Conservation (phyloP, 441 rosid genomes). For the Francoa sonchifolia region DNA sequence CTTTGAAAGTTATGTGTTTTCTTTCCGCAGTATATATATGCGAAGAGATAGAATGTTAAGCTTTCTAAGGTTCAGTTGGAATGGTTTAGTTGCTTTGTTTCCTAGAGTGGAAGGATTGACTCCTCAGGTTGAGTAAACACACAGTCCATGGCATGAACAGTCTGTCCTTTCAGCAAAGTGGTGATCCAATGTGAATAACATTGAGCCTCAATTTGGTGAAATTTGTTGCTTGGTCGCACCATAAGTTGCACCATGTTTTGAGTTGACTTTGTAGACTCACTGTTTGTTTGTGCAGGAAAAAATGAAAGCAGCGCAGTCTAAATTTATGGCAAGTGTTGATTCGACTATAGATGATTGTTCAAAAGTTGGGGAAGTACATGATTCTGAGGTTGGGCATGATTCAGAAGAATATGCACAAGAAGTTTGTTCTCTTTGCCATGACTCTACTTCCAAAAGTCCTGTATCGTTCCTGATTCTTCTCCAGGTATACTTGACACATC, state of each 20-base stretch:
- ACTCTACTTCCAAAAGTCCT: slow-evolving; percentile 58
- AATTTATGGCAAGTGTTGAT: slow-evolving; percentile 61
- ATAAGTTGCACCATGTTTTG: slow-evolving; percentile 13
- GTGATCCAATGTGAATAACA: too few species aligned
- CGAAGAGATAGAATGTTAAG: too few species aligned
- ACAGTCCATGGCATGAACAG: too few species aligned
- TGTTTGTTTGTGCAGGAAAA: slow-evolving; percentile 53
- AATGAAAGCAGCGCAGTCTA: slow-evolving; percentile 95
- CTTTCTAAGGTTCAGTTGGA: too few species aligned
- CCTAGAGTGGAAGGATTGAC: too few species aligned
- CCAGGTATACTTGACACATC: slow-evolving; percentile 71
- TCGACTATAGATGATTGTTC: slow-evolving; percentile 33
- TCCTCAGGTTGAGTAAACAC: too few species aligned
- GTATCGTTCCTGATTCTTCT: slow-evolving; percentile 80
- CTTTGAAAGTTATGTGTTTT: too few species aligned
- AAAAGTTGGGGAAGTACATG: slow-evolving; percentile 35
- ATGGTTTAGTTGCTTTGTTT: too few species aligned
- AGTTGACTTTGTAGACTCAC: slow-evolving; percentile 11
- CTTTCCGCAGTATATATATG: too few species aligned
- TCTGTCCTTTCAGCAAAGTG: too few species aligned
- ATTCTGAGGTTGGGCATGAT: slow-evolving; percentile 28
- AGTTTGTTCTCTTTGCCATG: slow-evolving; percentile 91
- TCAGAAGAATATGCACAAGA: slow-evolving; percentile 33
- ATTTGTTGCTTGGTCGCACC: too few species aligned
- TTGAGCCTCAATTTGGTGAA: too few species aligned